A percentile compares a stretch with the other conserved stretches of the same genome.
Evolutionary conservation across 257 asterid species (phyloP).

Genomic region (Petunia secreta): DNA sequence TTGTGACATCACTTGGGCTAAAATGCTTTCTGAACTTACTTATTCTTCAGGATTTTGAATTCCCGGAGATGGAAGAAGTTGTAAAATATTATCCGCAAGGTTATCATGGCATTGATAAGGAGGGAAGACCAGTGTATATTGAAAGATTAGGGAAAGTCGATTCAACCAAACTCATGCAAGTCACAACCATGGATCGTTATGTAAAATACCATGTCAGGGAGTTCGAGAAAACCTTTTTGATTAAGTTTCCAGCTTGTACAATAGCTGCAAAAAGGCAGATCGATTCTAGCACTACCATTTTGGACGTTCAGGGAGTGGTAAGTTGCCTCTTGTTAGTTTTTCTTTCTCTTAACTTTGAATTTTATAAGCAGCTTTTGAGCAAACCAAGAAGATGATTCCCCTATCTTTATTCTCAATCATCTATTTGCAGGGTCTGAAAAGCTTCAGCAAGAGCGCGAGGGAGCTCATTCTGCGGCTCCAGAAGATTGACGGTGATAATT

Average conservation of each 20-base stretch:
- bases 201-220: conserved; percentile 85
- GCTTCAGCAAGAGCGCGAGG: conserved; percentile 80
- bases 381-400: not conserved
- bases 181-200: conserved; percentile 87
- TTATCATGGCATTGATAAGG: conserved; percentile 94
- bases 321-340: conserved; percentile 33
- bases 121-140: conserved; percentile 90
- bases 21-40: conserved; percentile 12
- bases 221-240: conserved; percentile 74
- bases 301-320: conserved; percentile 99
- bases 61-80: conserved; percentile 76
- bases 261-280: conserved; percentile 94
- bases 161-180: conserved; percentile 87
- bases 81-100: conserved; percentile 93
- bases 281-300: conserved; percentile 91
- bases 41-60: conserved; percentile 78
- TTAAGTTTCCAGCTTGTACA: conserved; percentile 95
- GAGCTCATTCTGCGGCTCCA: conserved; percentile 87
- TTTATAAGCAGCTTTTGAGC: not conserved
- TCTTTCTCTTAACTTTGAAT: not conserved
- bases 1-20: conserved; percentile 13
- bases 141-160: conserved; percentile 93
- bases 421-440: conserved; percentile 75
- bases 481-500: conserved; percentile 92
- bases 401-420: conserved; percentile 4